Base-by-base conservation (phyloP, 371 early-diverging fungal species). In the Mucor indicus region DNA sequence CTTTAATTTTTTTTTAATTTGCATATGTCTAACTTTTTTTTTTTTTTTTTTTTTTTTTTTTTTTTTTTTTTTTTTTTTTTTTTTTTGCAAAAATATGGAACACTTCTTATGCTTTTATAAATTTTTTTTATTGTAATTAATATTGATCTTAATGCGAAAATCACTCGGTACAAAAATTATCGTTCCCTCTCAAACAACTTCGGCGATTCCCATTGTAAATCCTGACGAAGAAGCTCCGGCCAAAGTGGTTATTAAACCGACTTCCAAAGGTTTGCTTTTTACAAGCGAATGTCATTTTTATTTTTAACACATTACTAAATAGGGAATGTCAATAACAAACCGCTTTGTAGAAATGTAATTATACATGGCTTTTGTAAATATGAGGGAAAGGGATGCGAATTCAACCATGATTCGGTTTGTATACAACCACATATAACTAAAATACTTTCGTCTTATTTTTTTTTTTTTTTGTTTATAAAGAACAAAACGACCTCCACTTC, bases 311-410 rank as follows among this genome's bases (percentile, higher is more conserved):
- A 38, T 42, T 31, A 19, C 21, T 16, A 21, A n/a, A 33, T 37
- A 58, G 64, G 57, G 17, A 51, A 40, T 50, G 48, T 62, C 55
- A 74, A 52, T 53, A 60, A 69, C 50, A 81, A 74, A 53, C 76
- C 87, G 19, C 67, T 79, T 35, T 92, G 91, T 64, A 77, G 89
- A 35, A 89, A 92, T 60, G 77, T 92, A 35, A 84, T 89, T 47
- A 89, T 90, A 55, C 87, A 90, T 61, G 93, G 93, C 7, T 86
- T 77, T 57, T 92, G 93, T 79, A 90, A 90, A 67, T 87, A 71
- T 48, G 91, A 92, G 71, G 77, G 80, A 53, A 84, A 62, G 89
- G 93, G 27, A 6, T 92, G 93, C 68, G 85, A 86, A 69, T 92
- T 89, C 66, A 87, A 84, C 50, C 93, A 92, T 59, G 86, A 87